Conservation (phyloP, 345 rosid genomes). For the Euphorbia lathyris region DNA sequence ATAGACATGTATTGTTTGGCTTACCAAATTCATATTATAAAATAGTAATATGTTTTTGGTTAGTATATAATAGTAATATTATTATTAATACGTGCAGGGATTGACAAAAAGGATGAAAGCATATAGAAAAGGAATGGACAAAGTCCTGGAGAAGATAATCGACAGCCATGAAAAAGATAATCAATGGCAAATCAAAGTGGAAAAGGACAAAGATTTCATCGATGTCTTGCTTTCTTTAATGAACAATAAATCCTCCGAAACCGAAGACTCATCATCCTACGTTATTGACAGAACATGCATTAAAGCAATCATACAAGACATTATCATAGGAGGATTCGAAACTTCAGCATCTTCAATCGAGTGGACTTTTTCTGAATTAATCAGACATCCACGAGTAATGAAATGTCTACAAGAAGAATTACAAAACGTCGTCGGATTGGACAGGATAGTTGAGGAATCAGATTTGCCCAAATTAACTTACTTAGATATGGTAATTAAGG, state of each 20-base stretch:
- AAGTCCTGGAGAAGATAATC: constrained; percentile 14
- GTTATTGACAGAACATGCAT: constrained; percentile 20
- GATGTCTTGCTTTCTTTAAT: constrained; percentile 22
- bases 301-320: constrained; percentile 31
- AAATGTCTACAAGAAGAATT: constrained; percentile 26
- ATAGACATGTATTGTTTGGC: too few species aligned
- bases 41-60: too few species aligned
- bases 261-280: neutral
- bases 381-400: constrained; percentile 24
- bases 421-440: constrained; percentile 19
- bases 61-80: neutral
- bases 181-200: neutral
- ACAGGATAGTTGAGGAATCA: constrained; percentile 22
- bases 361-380: constrained; percentile 32
- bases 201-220: constrained; percentile 18
- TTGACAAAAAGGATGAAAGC: constrained; percentile 1
- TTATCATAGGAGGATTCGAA: constrained; percentile 21
- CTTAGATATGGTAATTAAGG: constrained; percentile 25
- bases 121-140: constrained; percentile 14
- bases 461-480: constrained; percentile 22
- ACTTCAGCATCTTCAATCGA: constrained; percentile 18
- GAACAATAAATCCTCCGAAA: neutral
- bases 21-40: too few species aligned
- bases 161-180: constrained; percentile 15
- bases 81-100: constrained; percentile 7